Percentiles rank a stretch among this genome's conserved stretches.
Evolutionary conservation across 225 moss, liverwort and hornwort genomes (phyloP).

Genomic region (Thuidium tamariscinum): DNA sequence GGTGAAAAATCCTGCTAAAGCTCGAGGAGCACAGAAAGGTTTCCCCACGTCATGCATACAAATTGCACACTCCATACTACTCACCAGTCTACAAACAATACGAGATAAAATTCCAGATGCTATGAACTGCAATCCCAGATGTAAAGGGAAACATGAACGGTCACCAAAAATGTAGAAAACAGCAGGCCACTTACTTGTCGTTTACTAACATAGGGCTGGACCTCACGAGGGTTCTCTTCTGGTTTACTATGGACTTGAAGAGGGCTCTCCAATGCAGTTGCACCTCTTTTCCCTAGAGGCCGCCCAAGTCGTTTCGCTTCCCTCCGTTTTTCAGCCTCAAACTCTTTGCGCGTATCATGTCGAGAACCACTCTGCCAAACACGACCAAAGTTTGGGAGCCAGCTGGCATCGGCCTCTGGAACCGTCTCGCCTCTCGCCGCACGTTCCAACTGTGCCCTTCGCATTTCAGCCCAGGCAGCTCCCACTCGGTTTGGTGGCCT

Average conservation of each 20-base stretch:
- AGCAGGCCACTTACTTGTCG: constrained; percentile 39
- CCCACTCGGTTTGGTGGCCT: constrained; percentile 91
- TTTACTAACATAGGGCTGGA: constrained; percentile 79
- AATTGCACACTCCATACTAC: background rate
- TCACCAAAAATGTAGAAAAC: background rate
- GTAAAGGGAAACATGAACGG: background rate
- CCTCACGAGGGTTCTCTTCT: constrained; percentile 14
- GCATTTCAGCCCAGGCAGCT: constrained; percentile 92
- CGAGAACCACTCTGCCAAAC: constrained; percentile 99
- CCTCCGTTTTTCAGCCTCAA: constrained; percentile 72
- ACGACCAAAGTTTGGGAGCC: constrained; percentile 95
- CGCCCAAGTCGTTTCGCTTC: constrained; percentile 36
- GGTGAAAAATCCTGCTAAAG: background rate
- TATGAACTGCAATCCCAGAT: background rate
- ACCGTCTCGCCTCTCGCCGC: constrained; percentile 42
- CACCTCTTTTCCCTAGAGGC: constrained; percentile 18
- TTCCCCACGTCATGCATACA: background rate
- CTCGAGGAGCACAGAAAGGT: background rate
- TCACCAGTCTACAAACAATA: background rate
- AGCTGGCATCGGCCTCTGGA: constrained; percentile 33
- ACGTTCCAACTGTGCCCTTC: constrained; percentile 68
- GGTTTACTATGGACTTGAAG: constrained; percentile 24
- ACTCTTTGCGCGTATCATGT: constrained; percentile 79
- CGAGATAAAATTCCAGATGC: background rate
- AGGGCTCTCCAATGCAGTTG: background rate